Base-by-base conservation (phyloP, 345 rosid genomes). In the Physaria fendleri region DNA sequence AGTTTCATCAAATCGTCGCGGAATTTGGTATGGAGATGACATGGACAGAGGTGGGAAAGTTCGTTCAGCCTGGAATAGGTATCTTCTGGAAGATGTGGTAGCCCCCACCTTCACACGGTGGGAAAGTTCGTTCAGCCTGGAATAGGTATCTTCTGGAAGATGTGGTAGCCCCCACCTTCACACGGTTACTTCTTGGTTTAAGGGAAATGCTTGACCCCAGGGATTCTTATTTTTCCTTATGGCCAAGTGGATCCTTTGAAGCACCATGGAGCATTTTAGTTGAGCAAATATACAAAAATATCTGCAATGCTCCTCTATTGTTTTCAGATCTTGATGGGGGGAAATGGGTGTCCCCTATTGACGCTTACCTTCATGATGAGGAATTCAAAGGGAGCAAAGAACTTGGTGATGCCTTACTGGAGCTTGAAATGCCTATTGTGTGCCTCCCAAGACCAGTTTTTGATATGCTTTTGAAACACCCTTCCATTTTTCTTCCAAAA, bases 31-130 rank as follows among this genome's bases (percentile, higher is more conserved):
- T 74, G 98, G 98, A 57, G 96, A 72, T 38, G 98, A 91, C 69
- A 91, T 91, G 98, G 98, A 91, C 67, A 87, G 91, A 75, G 81
- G 98, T 77, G 98, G 96, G 15, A 91, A 83, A 81, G 64, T 91
- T 74, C 98, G 98, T 50, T 91, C 94, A 20, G 69, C 82, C 52
- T 91, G 98, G 98, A 91, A 91, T 74, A 79, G 83, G 75, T n/a
- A n/a, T n/a, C 94, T 85, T 74, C 94, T 91, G 51, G 98, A 91
- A 78, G 96, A 91, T 76, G 80, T 91, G 42, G 77, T 87, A 44
- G 95, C 89, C 57, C 96, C 96, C 71, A 28, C 75, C 46, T 91
- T 83, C 76, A 55, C 65, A 27, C 71, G 64, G 18, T 64, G n/a
- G n/a, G n/a, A n/a, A n/a, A n/a, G n/a, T n/a, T n/a, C n/a, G n/a